phyloP scores from a whole-genome alignment of 2,329 filamentous ascomycete genomes.

The Verticillium zaregamsianum region DNA sequence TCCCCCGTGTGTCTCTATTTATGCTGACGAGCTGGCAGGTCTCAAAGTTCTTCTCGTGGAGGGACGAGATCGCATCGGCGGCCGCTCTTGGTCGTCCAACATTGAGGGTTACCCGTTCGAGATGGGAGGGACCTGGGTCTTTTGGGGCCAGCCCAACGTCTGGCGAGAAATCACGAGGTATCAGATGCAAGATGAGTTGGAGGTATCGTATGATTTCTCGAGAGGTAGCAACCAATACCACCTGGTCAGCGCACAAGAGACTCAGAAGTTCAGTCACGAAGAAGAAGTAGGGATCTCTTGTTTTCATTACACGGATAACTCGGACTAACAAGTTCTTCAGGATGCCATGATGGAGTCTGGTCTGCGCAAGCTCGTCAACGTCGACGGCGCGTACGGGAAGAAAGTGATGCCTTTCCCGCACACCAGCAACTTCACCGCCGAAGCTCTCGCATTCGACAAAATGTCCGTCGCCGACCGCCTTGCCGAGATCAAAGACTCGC shows the following conservation, averaged over 20 bases:
- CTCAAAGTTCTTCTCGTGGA: conserved; percentile 39
- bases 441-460: conserved; percentile 29
- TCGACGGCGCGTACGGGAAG: conserved; percentile 35
- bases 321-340: conserved; percentile 8
- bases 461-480: conserved; percentile 38
- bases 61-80: conserved; percentile 43
- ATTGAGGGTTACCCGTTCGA: conserved; percentile 39
- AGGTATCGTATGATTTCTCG: conserved; percentile 34
- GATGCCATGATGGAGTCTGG: conserved; percentile 25
- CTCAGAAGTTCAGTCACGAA: conserved; percentile 33
- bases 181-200: conserved; percentile 33
- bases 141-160: conserved; percentile 37
- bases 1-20: background rate
- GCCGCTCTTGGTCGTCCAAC: conserved; percentile 40
- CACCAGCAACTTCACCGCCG: conserved; percentile 24
- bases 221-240: conserved; percentile 37
- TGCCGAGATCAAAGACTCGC: conserved; percentile 28
- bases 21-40: conserved; percentile 17
- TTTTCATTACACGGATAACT: background rate
- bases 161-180: conserved; percentile 43
- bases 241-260: conserved; percentile 23
- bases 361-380: conserved; percentile 38
- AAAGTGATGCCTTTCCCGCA: conserved; percentile 36
- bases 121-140: conserved; percentile 46
- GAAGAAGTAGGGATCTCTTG: conserved; percentile 27